Percentiles rank a stretch among this genome's conserved stretches.
These are phyloP conservation scores for Phlebopus sp. DNA, from an alignment of 1,284 basidiomycete species.

Conservation along the genomic window DNA sequence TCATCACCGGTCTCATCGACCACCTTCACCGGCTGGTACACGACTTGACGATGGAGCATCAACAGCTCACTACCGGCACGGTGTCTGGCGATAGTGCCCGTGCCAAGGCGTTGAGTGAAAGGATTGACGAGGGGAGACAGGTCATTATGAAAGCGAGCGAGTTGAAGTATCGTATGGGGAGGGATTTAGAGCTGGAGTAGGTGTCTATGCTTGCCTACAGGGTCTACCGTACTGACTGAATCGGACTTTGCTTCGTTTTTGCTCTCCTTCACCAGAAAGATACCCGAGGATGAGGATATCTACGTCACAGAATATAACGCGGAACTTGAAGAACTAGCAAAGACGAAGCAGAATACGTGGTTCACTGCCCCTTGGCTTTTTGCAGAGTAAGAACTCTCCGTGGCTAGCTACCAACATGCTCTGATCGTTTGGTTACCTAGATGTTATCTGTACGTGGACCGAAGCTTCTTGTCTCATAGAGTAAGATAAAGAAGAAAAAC, in stretches of 20 bases:
- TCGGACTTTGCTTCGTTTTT: not conserved
- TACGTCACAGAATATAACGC: constrained; percentile 71
- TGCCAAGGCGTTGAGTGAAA: constrained; percentile 30
- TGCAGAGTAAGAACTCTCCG: constrained; percentile 65
- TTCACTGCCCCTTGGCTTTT: constrained; percentile 92
- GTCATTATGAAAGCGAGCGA: constrained; percentile 80
- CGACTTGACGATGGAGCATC: constrained; percentile 37
- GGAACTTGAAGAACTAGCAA: constrained; percentile 55
- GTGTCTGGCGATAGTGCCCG: constrained; percentile 14
- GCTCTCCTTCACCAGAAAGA: constrained; percentile 45
- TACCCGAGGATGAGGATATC: constrained; percentile 71
- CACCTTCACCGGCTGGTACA: constrained; percentile 62
- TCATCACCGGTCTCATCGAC: constrained; percentile 79
- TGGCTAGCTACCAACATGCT: not conserved
- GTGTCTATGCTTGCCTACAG: constrained; percentile 25
- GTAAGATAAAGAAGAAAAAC: not conserved
- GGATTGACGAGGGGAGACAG: constrained; percentile 68
- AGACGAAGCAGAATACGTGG: constrained; percentile 72
- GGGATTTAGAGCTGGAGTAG: constrained; percentile 74
- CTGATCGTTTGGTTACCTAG: constrained; percentile 31
- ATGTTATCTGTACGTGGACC: constrained; percentile 56
- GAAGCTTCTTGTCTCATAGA: not conserved
- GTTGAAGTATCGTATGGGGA: constrained; percentile 88
- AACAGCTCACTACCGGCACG: constrained; percentile 5
- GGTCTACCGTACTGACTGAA: no score